Evolutionary conservation across 768 basidiomycete genomes (phyloP).

Genomic region (Trametes sanguinea): DNA sequence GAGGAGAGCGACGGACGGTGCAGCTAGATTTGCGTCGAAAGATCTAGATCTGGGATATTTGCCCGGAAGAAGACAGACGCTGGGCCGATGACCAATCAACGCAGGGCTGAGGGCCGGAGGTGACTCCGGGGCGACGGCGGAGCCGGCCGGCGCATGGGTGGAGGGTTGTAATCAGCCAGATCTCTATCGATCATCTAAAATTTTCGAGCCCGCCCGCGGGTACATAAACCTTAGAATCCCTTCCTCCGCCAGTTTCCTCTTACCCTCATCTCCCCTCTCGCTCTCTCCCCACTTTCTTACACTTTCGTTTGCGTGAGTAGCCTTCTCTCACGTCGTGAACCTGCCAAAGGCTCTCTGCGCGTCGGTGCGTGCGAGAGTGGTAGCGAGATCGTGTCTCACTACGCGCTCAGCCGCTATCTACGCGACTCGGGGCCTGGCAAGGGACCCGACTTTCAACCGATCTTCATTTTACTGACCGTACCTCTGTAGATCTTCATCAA

Average conservation of each 20-base stretch:
- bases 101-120: conserved; percentile 6
- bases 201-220: conserved; percentile 30
- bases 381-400: conserved; percentile 3
- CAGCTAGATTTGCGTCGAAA: conserved; percentile 1
- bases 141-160: conserved; percentile 27
- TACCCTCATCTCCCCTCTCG: conserved; percentile 46
- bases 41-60: conserved; percentile 8
- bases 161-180: conserved; percentile 27
- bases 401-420: conserved; percentile 23
- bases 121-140: conserved; percentile 24
- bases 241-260: conserved; percentile 33
- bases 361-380: neutral
- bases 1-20: neutral
- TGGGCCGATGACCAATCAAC: neutral
- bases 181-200: conserved; percentile 36
- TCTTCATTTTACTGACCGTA: conserved; percentile 9
- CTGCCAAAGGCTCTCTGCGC: conserved; percentile 1
- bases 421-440: conserved; percentile 10
- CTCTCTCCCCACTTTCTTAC: conserved; percentile 46
- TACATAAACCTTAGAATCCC: conserved; percentile 37
- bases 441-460: conserved; percentile 37
- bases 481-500: conserved; percentile 48
- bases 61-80: conserved; percentile 4
- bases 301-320: conserved; percentile 46
- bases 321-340: conserved; percentile 10